Evolutionary conservation across 2,329 filamentous ascomycete species (phyloP), one percentile per base, ranked within the genome.

Genomic region (Xylaria sp.): DNA sequence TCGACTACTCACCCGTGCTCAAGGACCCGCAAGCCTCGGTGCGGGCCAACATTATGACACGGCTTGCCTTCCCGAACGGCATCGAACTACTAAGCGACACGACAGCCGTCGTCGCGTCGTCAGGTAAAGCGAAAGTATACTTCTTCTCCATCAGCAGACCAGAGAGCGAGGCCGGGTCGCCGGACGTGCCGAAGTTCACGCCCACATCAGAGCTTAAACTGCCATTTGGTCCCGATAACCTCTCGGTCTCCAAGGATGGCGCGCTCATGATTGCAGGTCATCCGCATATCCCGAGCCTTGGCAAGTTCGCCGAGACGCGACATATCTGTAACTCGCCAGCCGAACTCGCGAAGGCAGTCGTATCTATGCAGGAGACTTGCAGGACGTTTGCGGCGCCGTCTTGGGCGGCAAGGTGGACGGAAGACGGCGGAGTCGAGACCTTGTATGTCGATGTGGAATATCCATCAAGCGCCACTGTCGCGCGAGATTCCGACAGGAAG

Each of bases 161-260:
- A 46, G 17, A 13, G 54, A 59, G 33, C 58, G 48, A 44, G 31
- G n/a, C 33, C 20, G 11, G 15, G 17, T 9, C 54, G 11, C 13
- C 46, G 1, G 28, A 56, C 0, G 20, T 66, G 1, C 74, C 74
- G 0, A 64, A 23, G 4, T 71, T 77, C 23, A 70, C 62, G 10
- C 68, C 63, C 42, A 13, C 44, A 4, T 69, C 73, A 0, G 38
- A 60, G 38, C 46, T 79, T 60, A 63, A 46, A 3, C 51, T 82
- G 2, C 79, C 81, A 0, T 84, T 82, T 66, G 36, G 80, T 6
- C 79, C 81, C 0, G 82, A 84, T 66, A 84, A 84, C 51, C 74
- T 84, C 11, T 79, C 79, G 0, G 57, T 76, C 3, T 74, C 77
- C 59, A 26, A 72, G 40, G 44, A 77, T 61, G 74, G 74, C 71